Evolutionary conservation across 768 basidiomycete genomes (phyloP).

Genomic region (Pilatotrama ljubarskyi): DNA sequence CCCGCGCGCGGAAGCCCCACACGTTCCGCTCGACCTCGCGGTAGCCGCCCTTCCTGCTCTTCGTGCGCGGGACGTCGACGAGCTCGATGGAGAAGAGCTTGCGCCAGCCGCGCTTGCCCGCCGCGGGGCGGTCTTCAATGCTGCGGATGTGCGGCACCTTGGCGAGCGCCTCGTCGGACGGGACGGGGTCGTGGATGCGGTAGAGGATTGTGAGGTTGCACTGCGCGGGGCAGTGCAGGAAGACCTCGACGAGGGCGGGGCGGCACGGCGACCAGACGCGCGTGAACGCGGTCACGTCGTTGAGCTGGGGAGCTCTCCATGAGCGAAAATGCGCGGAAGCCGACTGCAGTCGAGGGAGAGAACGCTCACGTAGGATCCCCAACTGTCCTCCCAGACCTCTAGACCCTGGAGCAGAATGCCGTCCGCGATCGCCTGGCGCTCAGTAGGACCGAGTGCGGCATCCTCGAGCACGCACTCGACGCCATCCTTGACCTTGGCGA

Average conservation of each 20-base stretch:
- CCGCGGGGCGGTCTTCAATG: neutral
- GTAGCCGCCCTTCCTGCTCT: neutral
- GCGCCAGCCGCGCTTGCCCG: neutral
- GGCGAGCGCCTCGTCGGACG: neutral
- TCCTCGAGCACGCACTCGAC: too few species aligned
- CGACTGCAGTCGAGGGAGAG: neutral
- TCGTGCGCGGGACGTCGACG: neutral
- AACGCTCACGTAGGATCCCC: neutral
- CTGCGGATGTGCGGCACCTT: neutral
- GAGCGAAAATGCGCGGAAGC: too few species aligned
- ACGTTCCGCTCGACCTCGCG: neutral
- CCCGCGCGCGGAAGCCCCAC: neutral
- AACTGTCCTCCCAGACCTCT: neutral
- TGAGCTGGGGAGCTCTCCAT: neutral
- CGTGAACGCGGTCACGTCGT: neutral
- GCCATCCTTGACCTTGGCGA: too few species aligned
- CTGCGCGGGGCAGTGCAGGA: neutral
- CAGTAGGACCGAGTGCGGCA: neutral
- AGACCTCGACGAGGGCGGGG: neutral
- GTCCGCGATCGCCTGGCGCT: neutral
- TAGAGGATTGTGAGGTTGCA: neutral
- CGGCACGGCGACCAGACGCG: neutral
- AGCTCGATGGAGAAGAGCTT: neutral
- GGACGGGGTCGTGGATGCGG: neutral
- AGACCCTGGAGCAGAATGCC: neutral